Percentiles rank a stretch among this genome's conserved stretches.
These are phyloP conservation scores for Didymella arachidicola DNA, from an alignment of 2,329 filamentous ascomycete species.

Conservation along the genomic window DNA sequence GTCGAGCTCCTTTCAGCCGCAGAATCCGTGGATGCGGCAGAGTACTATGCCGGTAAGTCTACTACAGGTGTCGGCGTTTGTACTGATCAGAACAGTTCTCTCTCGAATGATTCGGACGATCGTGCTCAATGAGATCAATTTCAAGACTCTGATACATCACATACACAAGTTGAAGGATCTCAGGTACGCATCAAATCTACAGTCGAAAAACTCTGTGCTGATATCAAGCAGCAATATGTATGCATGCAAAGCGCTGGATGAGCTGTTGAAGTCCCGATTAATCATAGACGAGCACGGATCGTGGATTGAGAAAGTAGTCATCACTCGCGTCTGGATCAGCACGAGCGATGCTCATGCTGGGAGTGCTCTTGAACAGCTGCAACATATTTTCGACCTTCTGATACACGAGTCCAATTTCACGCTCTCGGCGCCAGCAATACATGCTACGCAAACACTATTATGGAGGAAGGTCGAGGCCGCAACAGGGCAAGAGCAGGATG, in stretches of 20 bases:
- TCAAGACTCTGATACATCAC: conserved; percentile 72
- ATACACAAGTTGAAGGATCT: conserved; percentile 67
- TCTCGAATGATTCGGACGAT: conserved; percentile 67
- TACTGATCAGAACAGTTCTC: conserved; percentile 57
- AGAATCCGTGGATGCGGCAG: conserved; percentile 45
- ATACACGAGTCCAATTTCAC: conserved; percentile 55
- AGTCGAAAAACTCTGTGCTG: background rate
- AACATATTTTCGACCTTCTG: conserved; percentile 58
- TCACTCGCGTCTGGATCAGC: conserved; percentile 73
- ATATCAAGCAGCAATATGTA: conserved; percentile 42
- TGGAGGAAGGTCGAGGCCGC: conserved; percentile 79
- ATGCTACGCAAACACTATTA: conserved; percentile 74
- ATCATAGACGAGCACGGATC: conserved; percentile 57
- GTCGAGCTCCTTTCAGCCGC: conserved; percentile 70
- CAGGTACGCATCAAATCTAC: conserved; percentile 28
- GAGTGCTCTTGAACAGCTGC: conserved; percentile 51
- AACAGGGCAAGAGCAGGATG: conserved; percentile 62
- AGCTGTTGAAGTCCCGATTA: conserved; percentile 68
- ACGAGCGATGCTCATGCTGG: conserved; percentile 56
- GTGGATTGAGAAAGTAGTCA: conserved; percentile 74
- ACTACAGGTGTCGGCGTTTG: too few species aligned
- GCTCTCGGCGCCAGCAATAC: conserved; percentile 68
- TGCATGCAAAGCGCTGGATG: conserved; percentile 63
- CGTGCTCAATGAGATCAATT: conserved; percentile 67
- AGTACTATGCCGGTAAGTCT: conserved; percentile 53